A percentile compares a stretch with the other conserved stretches of the same genome.
phyloP scores from a whole-genome alignment of 371 early-diverging fungal species.

The Mortierella sp. region DNA sequence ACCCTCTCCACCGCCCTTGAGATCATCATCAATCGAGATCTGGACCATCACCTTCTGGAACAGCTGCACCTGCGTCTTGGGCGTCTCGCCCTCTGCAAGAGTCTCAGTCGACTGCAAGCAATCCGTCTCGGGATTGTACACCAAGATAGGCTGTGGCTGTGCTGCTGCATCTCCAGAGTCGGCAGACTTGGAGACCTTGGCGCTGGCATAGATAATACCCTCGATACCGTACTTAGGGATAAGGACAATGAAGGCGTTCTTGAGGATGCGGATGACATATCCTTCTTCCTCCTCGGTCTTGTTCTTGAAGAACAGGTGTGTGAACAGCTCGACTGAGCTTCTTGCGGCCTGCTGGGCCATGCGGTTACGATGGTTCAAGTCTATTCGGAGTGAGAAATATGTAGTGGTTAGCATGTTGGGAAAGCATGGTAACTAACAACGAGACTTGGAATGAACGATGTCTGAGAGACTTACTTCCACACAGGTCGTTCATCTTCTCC shows the following conservation, averaged over 20 bases:
- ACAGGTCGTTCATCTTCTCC: slow-evolving; percentile 81
- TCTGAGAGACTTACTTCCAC: slow-evolving; percentile 69
- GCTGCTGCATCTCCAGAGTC: slow-evolving; percentile 44
- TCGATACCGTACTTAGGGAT: slow-evolving; percentile 96
- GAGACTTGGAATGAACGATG: not conserved
- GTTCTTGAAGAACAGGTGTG: slow-evolving; percentile 93
- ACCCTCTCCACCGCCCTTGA: slow-evolving; percentile 62
- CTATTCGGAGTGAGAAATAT: slow-evolving; percentile 48
- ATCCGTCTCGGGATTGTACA: slow-evolving; percentile 61
- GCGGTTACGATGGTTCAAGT: slow-evolving; percentile 94
- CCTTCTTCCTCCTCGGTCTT: slow-evolving; percentile 88
- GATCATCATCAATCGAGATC: slow-evolving; percentile 83
- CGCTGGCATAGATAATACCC: slow-evolving; percentile 83
- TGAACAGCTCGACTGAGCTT: slow-evolving; percentile 95
- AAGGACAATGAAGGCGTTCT: slow-evolving; percentile 94
- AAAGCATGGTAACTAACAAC: not conserved
- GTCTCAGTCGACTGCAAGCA: slow-evolving; percentile 55
- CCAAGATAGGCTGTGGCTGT: slow-evolving; percentile 37
- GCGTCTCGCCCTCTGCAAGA: slow-evolving; percentile 55
- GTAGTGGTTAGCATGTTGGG: not conserved
- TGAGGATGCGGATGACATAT: slow-evolving; percentile 90
- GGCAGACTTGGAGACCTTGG: slow-evolving; percentile 33
- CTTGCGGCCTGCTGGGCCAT: slow-evolving; percentile 97
- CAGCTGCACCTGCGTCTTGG: slow-evolving; percentile 69
- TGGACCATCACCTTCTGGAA: slow-evolving; percentile 85